Evolutionary conservation across 1,284 basidiomycete genomes (phyloP).

Genomic region (Trametes hirsuta): DNA sequence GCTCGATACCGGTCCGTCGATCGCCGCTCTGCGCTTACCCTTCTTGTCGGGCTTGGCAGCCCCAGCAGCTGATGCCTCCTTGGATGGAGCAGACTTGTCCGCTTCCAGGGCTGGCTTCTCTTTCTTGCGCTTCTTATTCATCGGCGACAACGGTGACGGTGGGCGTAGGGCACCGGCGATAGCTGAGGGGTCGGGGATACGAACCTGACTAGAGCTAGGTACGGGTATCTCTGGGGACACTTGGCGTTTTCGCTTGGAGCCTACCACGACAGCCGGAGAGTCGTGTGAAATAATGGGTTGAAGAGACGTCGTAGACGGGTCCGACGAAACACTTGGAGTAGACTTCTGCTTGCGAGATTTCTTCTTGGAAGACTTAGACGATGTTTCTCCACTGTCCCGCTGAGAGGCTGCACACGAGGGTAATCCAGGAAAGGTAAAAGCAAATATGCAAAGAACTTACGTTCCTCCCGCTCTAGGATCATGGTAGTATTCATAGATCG

Average conservation of each 20-base stretch:
- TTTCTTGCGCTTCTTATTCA: slow-evolving; percentile 21
- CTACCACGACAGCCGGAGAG: neutral
- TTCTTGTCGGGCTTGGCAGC: slow-evolving; percentile 4
- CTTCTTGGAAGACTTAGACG: slow-evolving; percentile 2
- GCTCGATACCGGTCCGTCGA: neutral
- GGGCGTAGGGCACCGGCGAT: neutral
- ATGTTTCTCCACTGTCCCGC: neutral
- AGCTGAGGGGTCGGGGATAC: neutral
- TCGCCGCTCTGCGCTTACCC: slow-evolving; percentile 13
- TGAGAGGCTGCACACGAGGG: neutral
- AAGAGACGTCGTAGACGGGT: no score
- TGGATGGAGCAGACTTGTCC: neutral
- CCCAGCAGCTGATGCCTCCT: neutral
- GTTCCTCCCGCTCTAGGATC: neutral
- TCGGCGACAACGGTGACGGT: neutral
- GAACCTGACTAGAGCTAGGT: neutral
- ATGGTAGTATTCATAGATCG: neutral
- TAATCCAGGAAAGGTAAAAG: neutral
- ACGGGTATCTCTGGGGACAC: slow-evolving; percentile 1
- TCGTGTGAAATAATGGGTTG: neutral
- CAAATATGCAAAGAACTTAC: neutral
- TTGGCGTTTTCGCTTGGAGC: slow-evolving; percentile 20
- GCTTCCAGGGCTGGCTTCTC: neutral
- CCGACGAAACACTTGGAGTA: no score
- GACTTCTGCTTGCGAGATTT: neutral